A percentile compares a stretch with the other conserved stretches of the same genome.
phyloP scores from a whole-genome alignment of 2,329 filamentous ascomycete genomes.

The Didymella exigua region DNA sequence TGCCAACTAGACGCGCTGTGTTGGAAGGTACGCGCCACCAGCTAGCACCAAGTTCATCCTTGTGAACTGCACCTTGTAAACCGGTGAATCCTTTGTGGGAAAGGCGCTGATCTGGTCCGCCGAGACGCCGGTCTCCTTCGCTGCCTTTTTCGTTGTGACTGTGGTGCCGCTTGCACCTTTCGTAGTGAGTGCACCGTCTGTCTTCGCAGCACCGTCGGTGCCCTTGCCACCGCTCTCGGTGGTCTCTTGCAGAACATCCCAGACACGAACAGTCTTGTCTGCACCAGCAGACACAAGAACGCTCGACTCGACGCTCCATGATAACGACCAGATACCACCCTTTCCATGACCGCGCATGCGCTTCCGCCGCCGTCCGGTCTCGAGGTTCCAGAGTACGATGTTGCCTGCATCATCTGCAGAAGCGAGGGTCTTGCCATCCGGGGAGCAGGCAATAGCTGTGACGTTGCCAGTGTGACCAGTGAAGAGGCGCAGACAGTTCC shows the following conservation, averaged over 20 bases:
- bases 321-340: conserved; percentile 90
- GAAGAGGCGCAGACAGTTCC: conserved; percentile 87
- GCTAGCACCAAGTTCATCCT: conserved; percentile 93
- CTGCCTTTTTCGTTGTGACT: conserved; percentile 67
- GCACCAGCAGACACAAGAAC: conserved; percentile 89
- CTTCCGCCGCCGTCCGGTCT: conserved; percentile 85
- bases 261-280: conserved; percentile 90
- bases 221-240: conserved; percentile 56
- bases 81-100: conserved; percentile 92
- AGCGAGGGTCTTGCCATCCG: conserved; percentile 87
- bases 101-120: conserved; percentile 95
- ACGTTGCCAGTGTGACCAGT: conserved; percentile 89
- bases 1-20: conserved; percentile 9
- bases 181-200: conserved; percentile 59
- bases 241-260: conserved; percentile 81
- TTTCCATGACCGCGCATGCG: conserved; percentile 92
- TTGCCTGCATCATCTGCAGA: conserved; percentile 87
- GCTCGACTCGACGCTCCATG: conserved; percentile 90
- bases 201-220: conserved; percentile 57
- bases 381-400: conserved; percentile 93
- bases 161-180: conserved; percentile 55
- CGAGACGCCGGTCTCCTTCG: conserved; percentile 87
- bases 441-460: conserved; percentile 81
- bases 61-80: conserved; percentile 92
- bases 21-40: conserved; percentile 71